Percentiles rank a stretch among this genome's conserved stretches.
Evolutionary conservation across 1,284 basidiomycete species (phyloP).

Genomic region (Ganoderma lucidum): DNA sequence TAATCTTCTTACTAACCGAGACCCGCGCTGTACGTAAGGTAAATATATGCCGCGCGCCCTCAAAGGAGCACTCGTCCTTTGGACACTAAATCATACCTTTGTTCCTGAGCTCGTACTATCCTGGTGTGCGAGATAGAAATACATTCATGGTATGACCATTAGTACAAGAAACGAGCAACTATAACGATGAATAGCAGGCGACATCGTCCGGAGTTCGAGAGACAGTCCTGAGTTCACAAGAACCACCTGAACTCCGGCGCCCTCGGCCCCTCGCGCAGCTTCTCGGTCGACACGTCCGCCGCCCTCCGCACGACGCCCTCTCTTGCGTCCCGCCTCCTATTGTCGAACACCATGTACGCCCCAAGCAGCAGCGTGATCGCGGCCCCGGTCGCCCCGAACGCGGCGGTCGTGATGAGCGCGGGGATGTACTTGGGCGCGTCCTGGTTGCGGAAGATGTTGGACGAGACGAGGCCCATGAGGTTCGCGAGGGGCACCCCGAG

Average conservation of each 20-base stretch:
- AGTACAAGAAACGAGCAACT: neutral
- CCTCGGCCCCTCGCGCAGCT: conserved; percentile 20
- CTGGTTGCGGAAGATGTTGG: conserved; percentile 58
- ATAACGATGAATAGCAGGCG: neutral
- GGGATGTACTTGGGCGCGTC: conserved; percentile 49
- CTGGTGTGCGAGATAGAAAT: neutral
- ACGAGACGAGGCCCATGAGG: conserved; percentile 57
- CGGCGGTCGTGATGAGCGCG: conserved; percentile 21
- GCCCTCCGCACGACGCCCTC: conserved; percentile 22
- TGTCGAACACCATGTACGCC: conserved; percentile 20
- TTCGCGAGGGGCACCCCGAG: conserved; percentile 60
- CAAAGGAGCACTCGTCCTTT: neutral
- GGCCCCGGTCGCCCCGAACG: conserved; percentile 19
- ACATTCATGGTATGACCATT: neutral
- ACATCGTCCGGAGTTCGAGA: neutral
- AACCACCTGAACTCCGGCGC: conserved; percentile 23
- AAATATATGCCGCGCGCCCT: neutral
- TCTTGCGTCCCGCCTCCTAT: conserved; percentile 13
- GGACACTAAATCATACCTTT: neutral
- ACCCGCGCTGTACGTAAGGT: neutral
- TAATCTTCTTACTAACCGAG: no score
- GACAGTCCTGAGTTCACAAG: neutral
- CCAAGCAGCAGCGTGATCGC: conserved; percentile 19
- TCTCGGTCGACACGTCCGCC: conserved; percentile 19
- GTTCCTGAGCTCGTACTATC: neutral